Base-by-base conservation (phyloP, 1,139 yeast species). In the Kodamaea ohmeri region DNA sequence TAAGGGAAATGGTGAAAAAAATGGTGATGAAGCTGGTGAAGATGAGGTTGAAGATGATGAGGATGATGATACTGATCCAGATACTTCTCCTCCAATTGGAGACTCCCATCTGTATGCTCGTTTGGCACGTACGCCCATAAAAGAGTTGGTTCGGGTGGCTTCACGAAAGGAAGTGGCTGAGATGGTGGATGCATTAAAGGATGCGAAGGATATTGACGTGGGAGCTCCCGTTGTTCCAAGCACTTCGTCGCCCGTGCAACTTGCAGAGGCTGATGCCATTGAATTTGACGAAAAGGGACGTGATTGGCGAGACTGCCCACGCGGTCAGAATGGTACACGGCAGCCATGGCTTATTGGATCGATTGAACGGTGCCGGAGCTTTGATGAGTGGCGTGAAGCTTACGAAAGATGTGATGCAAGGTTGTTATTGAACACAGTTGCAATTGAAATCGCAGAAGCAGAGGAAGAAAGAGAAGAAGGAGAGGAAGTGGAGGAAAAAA, bases 301-400 rank as follows among this genome's bases (percentile, higher is more conserved):
- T 32, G 89, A 81, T 53, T 80, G 88, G 86, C 63, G 85, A 47
- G 89, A 81, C 56, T 65, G 78, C 4, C 83, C 85, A 1, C 60
- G 87, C 34, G 85, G 78, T 2, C 63, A 60, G 2, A 82, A 82
- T 50, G 55, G 56, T 3, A 36, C 49, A 9, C 58, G 44, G 34
- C 42, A 44, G n/a, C 46, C 45, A 4, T 40, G 54, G 47, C 51
- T 66, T 51, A 24, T 4, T 7, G 29, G 29, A 14, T n/a, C 11
- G 14, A 14, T 21, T 8, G 14, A 20, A 26, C 17, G 26, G 26
- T 31, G 22, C 20, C 15, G n/a, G 18, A 25, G 18, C 8, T 25
- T 56, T 8, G 45, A 49, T 4, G 41, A 45, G 1, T 42, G 46
- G 26, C 56, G 48, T 38, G 51, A 53, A 7, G 32, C 34, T 7